Evolutionary conservation across 208 protist genomes (phyloP).

Genomic region (Acanthamoeba divionensis): DNA sequence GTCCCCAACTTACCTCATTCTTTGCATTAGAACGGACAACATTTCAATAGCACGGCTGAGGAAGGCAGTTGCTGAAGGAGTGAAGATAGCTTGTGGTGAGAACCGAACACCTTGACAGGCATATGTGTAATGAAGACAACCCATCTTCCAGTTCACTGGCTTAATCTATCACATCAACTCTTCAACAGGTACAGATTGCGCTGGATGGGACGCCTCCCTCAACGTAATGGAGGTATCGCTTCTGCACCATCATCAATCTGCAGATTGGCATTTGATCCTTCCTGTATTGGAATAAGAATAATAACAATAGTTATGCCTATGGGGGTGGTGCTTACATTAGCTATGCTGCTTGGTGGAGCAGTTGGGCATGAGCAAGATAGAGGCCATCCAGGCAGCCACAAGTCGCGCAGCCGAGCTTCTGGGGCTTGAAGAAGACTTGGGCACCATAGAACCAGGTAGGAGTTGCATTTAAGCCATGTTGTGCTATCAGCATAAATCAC

Average conservation of each 20-base stretch:
- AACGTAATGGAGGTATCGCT: slow-evolving; percentile 37
- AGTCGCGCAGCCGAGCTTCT: background rate
- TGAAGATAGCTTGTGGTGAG: slow-evolving; percentile 25
- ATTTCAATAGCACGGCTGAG: background rate
- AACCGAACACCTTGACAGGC: too few species aligned
- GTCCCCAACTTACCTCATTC: too few species aligned
- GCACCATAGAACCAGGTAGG: background rate
- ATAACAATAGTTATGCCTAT: background rate
- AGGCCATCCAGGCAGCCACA: background rate
- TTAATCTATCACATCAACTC: too few species aligned
- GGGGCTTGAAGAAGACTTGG: background rate
- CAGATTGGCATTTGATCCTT: too few species aligned
- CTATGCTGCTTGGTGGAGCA: background rate
- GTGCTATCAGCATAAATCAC: too few species aligned
- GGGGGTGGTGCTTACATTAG: too few species aligned
- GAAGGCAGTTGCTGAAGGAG: slow-evolving; percentile 2
- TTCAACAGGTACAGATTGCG: background rate
- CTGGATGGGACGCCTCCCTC: background rate
- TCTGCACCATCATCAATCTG: background rate
- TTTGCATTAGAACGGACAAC: background rate
- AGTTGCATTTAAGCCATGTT: too few species aligned
- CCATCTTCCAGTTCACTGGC: background rate
- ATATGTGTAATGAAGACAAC: too few species aligned
- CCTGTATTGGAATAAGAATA: too few species aligned
- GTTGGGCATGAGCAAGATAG: background rate